Percentiles rank a stretch among this genome's conserved stretches.
phyloP scores from a whole-genome alignment of 2,329 filamentous ascomycete genomes.

The Aspergillus ibericus region DNA sequence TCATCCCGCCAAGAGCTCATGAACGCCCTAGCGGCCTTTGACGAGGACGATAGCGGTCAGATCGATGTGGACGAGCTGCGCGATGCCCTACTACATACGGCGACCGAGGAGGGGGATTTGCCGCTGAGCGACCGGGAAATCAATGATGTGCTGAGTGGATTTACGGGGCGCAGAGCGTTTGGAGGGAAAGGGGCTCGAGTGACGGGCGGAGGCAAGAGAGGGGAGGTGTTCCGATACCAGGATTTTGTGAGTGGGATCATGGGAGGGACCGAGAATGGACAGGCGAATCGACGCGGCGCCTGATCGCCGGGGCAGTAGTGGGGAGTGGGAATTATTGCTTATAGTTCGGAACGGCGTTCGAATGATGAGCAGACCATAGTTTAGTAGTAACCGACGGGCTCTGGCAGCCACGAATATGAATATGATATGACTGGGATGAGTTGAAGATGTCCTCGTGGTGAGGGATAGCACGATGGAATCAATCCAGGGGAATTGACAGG shows the following conservation, averaged over 20 bases:
- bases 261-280: constrained; percentile 48
- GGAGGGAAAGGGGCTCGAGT: constrained; percentile 53
- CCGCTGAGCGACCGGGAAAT: constrained; percentile 71
- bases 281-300: constrained; percentile 23
- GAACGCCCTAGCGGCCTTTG: constrained; percentile 91
- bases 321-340: neutral
- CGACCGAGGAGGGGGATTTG: constrained; percentile 68
- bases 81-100: constrained; percentile 78
- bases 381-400: neutral
- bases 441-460: neutral
- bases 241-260: constrained; percentile 79
- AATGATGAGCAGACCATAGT: constrained; percentile 1
- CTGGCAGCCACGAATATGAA: constrained; percentile 1
- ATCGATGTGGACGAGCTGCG: constrained; percentile 80
- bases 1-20: constrained; percentile 78
- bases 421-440: neutral
- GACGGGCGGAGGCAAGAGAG: constrained; percentile 61
- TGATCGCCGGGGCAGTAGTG: constrained; percentile 2
- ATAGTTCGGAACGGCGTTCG: neutral
- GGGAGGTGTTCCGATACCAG: constrained; percentile 89
- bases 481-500: neutral
- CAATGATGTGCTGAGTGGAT: constrained; percentile 82
- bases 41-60: constrained; percentile 92
- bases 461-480: neutral
- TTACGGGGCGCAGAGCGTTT: constrained; percentile 80